Evolutionary conservation across 208 protist genomes (phyloP).

Genomic region (Phytomonas sp.): DNA sequence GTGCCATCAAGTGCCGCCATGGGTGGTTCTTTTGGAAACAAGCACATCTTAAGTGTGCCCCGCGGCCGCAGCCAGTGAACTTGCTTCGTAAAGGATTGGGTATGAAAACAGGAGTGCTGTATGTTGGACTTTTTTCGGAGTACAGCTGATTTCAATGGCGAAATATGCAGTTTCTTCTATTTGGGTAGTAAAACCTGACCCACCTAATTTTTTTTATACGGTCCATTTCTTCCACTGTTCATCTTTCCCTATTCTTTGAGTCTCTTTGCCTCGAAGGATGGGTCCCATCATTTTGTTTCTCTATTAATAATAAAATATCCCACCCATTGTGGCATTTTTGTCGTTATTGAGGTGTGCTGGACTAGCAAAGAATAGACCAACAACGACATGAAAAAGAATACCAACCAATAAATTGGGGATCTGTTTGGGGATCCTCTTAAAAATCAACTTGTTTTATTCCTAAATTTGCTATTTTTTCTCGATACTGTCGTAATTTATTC

Average conservation of each 20-base stretch:
- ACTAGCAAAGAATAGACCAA: background rate
- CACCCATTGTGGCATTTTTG: background rate
- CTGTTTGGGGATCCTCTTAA: background rate
- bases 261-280: background rate
- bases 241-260: background rate
- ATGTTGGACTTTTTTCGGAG: slow-evolving; percentile 62
- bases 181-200: background rate
- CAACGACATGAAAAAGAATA: background rate
- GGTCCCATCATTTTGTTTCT: slow-evolving; percentile 4
- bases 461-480: background rate
- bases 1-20: slow-evolving; percentile 61
- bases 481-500: background rate
- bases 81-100: slow-evolving; percentile 79
- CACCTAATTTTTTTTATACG: background rate
- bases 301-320: background rate
- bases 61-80: slow-evolving; percentile 40
- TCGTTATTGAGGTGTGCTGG: background rate
- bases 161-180: background rate
- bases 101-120: slow-evolving; percentile 75
- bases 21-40: slow-evolving; percentile 76
- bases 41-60: slow-evolving; percentile 47
- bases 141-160: slow-evolving; percentile 13
- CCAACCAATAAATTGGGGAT: background rate
- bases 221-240: background rate
- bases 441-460: background rate